Conservation (phyloP, 2,329 filamentous ascomycete species). For the Fusarium praegraminearum region DNA sequence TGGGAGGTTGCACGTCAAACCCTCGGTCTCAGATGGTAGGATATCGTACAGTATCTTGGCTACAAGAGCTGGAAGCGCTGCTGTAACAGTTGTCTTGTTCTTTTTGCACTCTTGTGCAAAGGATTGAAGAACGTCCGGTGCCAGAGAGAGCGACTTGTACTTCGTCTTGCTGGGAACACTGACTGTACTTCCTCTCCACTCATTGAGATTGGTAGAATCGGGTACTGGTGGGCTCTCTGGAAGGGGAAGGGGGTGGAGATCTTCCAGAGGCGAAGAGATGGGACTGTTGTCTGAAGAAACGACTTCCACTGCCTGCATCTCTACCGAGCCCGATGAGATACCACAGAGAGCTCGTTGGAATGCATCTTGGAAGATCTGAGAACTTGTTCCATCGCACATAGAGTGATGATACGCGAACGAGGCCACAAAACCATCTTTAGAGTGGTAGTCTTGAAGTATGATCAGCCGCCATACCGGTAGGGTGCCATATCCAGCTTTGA, state of each 20-base stretch:
- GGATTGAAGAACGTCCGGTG: neutral
- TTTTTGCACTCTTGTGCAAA: slow-evolving; percentile 10
- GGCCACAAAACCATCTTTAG: neutral
- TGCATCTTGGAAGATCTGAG: slow-evolving; percentile 6
- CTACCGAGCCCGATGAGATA: accelerated
- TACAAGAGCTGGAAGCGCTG: slow-evolving; percentile 7
- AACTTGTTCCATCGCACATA: neutral
- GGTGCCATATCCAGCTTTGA: neutral
- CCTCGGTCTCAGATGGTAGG: neutral
- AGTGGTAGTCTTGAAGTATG: neutral
- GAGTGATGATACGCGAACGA: slow-evolving; percentile 13
- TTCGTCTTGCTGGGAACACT: neutral
- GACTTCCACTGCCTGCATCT: accelerated
- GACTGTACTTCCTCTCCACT: slow-evolving; percentile 1
- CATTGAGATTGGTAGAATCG: neutral
- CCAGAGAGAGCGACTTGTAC: neutral
- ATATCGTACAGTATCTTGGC: slow-evolving; percentile 1
- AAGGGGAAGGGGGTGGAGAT: neutral
- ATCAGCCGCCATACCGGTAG: slow-evolving; percentile 1
- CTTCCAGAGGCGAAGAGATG: neutral
- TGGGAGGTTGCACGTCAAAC: slow-evolving; percentile 8
- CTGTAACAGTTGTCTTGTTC: slow-evolving; percentile 1
- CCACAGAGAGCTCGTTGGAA: slow-evolving; percentile 1
- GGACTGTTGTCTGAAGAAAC: neutral
- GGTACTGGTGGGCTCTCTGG: neutral